These are phyloP conservation scores for Westerdykella sp. DNA, from an alignment of 2,329 filamentous ascomycete genomes.

Conservation along the genomic window DNA sequence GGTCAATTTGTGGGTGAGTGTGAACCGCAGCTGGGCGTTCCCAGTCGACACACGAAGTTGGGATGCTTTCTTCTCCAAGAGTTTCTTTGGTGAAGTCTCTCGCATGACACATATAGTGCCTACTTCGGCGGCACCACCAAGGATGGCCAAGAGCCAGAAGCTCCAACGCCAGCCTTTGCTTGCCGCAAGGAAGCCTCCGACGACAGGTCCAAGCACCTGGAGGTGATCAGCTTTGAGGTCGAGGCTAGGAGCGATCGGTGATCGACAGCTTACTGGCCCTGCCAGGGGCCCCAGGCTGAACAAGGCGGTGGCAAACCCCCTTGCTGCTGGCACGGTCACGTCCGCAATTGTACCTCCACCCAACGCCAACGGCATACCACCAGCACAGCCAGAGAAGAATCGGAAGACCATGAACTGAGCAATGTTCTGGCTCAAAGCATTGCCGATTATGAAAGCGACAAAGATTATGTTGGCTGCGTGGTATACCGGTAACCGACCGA, in stretches of 20 bases:
- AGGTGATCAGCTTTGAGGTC: too few relatives aligned
- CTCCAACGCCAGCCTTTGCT: constrained; percentile 15
- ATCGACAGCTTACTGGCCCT: constrained; percentile 9
- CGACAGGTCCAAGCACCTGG: constrained; percentile 10
- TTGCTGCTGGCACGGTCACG: constrained; percentile 11
- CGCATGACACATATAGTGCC: constrained; percentile 22
- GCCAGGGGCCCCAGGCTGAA: constrained; percentile 11
- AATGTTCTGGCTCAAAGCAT: constrained; percentile 51
- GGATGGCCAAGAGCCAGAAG: constrained; percentile 8
- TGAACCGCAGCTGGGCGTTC: constrained; percentile 28
- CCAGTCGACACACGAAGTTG: constrained; percentile 20
- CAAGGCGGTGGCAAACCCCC: constrained; percentile 20
- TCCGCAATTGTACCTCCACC: constrained; percentile 20
- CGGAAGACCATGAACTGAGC: constrained; percentile 50
- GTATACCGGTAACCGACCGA: constrained; percentile 29
- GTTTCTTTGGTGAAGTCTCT: constrained; percentile 22
- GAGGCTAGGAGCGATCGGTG: too few relatives aligned
- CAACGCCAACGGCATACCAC: constrained; percentile 11
- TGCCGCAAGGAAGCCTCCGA: constrained; percentile 12
- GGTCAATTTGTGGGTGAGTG: constrained; percentile 8
- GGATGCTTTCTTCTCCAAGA: constrained; percentile 31
- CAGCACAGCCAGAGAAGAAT: constrained; percentile 38
- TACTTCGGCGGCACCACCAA: constrained; percentile 17
- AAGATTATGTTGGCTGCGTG: constrained; percentile 53
- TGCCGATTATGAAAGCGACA: constrained; percentile 55